These are phyloP conservation scores for Macrocybe gigantea DNA, from an alignment of 768 basidiomycete species.

Conservation along the genomic window DNA sequence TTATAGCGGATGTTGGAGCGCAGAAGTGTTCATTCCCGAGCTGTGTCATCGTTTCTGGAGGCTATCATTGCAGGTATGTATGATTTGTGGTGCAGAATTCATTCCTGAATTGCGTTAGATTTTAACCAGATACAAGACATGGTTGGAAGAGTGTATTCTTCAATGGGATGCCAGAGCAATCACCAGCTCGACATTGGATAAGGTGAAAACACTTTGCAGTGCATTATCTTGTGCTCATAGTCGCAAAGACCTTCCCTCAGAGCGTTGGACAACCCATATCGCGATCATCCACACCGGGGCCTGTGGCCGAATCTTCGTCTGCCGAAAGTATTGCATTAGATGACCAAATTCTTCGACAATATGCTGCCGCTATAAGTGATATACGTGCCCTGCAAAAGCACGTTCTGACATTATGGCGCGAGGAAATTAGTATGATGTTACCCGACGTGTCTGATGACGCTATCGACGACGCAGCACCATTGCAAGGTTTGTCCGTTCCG, in stretches of 20 bases:
- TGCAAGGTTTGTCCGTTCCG: neutral
- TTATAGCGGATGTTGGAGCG: slow-evolving; percentile 81
- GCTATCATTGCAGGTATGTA: slow-evolving; percentile 77
- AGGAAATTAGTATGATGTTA: slow-evolving; percentile 59
- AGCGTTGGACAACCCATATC: slow-evolving; percentile 15
- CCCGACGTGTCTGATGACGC: slow-evolving; percentile 33
- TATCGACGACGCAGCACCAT: slow-evolving; percentile 48
- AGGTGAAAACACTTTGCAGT: slow-evolving; percentile 10
- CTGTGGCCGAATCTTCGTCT: slow-evolving; percentile 40
- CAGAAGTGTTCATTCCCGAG: slow-evolving; percentile 80
- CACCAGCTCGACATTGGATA: slow-evolving; percentile 25
- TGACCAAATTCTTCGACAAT: slow-evolving; percentile 60
- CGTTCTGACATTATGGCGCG: slow-evolving; percentile 56
- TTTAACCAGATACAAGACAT: slow-evolving; percentile 70
- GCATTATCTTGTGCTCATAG: neutral
- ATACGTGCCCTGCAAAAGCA: slow-evolving; percentile 51
- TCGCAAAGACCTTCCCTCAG: too few species aligned
- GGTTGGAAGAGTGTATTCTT: slow-evolving; percentile 58
- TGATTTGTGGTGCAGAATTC: slow-evolving; percentile 1
- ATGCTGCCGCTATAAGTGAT: slow-evolving; percentile 64
- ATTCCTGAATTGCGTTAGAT: slow-evolving; percentile 40
- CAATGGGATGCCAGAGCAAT: slow-evolving; percentile 16
- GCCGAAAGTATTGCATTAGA: slow-evolving; percentile 55
- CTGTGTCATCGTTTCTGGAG: slow-evolving; percentile 86
- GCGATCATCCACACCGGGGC: slow-evolving; percentile 49